phyloP scores from a whole-genome alignment of 768 basidiomycete species.

The Suillus subaureus region DNA sequence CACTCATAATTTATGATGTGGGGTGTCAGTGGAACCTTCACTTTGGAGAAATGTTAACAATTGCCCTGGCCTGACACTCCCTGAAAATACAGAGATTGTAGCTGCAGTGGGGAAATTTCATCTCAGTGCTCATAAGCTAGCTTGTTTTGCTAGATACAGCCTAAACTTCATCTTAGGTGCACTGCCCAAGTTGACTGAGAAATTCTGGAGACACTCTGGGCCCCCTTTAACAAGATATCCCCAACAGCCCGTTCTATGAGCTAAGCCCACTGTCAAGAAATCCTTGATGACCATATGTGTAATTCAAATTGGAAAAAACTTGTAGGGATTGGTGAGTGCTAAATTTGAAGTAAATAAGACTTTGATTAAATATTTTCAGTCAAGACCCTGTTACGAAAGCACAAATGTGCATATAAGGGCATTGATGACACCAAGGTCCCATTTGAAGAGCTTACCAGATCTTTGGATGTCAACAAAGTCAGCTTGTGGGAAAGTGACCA shows the following conservation, averaged over 20 bases:
- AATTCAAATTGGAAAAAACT: conserved; percentile 37
- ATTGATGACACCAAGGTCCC: too few relatives aligned
- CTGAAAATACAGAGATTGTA: too few relatives aligned
- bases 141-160: conserved; percentile 25
- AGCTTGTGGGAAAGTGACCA: too few relatives aligned
- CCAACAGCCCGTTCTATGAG: not conserved
- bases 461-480: too few relatives aligned
- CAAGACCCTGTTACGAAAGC: too few relatives aligned
- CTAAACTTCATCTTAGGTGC: conserved; percentile 27
- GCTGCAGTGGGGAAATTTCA: conserved; percentile 21
- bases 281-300: conserved; percentile 32
- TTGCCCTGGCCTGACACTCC: too few relatives aligned
- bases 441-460: too few relatives aligned
- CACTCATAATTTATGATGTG: conserved; percentile 32
- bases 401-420: too few relatives aligned
- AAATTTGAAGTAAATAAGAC: not conserved
- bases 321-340: conserved; percentile 21
- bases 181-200: conserved; percentile 30
- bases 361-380: not conserved
- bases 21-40: conserved; percentile 25
- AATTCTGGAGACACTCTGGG: conserved; percentile 36
- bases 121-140: conserved; percentile 28
- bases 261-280: conserved; percentile 18
- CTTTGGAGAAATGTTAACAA: too few relatives aligned
- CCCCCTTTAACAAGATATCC: conserved; percentile 25